A percentile compares a stretch with the other conserved stretches of the same genome.
These are phyloP conservation scores for Daldinia vernicosa DNA, from an alignment of 495 filamentous ascomycete species.

Conservation along the genomic window DNA sequence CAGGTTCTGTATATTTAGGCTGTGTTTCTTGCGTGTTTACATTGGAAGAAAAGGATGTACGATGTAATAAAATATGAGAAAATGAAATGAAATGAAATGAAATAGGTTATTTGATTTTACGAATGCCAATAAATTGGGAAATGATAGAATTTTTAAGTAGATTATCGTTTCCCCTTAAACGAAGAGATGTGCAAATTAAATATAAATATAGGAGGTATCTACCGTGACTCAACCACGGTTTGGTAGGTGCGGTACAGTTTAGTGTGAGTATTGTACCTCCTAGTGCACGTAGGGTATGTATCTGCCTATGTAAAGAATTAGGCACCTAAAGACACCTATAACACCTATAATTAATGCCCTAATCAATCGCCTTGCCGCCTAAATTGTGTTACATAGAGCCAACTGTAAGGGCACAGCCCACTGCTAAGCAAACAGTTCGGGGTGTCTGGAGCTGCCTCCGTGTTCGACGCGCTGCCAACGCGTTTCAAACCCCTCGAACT, in stretches of 20 bases:
- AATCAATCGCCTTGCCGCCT: not conserved
- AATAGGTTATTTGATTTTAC: not conserved
- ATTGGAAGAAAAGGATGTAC: not conserved
- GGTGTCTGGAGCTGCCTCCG: slow-evolving; percentile 10
- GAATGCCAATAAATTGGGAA: not conserved
- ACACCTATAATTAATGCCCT: not conserved
- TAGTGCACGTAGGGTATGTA: not conserved
- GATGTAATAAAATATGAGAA: not conserved
- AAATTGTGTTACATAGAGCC: not conserved
- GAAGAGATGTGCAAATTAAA: not conserved
- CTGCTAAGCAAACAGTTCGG: slow-evolving; percentile 3
- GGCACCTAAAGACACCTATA: slow-evolving; percentile 6
- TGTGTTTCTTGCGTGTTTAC: not conserved
- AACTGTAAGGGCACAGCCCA: not conserved
- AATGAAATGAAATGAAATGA: not conserved
- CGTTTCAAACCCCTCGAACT: slow-evolving; percentile 4
- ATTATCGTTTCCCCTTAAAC: slow-evolving; percentile 1
- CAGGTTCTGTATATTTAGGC: not conserved
- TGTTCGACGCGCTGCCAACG: slow-evolving; percentile 8
- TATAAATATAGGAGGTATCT: no score
- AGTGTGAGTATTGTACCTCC: no score
- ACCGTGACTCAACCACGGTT: not conserved
- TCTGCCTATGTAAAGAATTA: not conserved
- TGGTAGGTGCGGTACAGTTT: slow-evolving; percentile 6
- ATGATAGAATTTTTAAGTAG: not conserved